Evolutionary conservation across 495 filamentous ascomycete genomes (phyloP), one percentile per base, ranked within the genome.

Genomic region (Rhizodiscina lignyota): DNA sequence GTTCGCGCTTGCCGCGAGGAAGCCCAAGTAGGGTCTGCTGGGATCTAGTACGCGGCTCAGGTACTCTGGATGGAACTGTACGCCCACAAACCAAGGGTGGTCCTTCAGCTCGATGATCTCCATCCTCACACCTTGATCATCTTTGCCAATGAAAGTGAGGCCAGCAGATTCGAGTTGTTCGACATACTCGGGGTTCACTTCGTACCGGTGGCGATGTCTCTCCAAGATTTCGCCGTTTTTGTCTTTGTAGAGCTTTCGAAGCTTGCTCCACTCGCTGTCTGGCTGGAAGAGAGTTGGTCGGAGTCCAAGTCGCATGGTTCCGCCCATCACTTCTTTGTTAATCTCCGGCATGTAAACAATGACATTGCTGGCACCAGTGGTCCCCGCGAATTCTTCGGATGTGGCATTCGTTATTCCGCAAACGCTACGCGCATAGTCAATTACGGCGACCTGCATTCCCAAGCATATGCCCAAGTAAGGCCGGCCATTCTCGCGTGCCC

Each of bases 271-370:
- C 52, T 92, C 83, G 30, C 66, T 76, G 37, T 70, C 72, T 2
- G 62, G 49, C 56, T 94, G 77, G 70, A 86, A 93, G 41, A 75
- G 46, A 18, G 77, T 79, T 10, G 73, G 66, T 18, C 77, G 73
- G 21, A 74, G 65, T 23, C 86, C 87, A 4, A 97, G 71, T 23
- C 89, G 73, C 89, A 96, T 94, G 0, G 84, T 94, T 23, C 81
- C 89, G 23, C 89, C 89, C 50, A 93, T 66, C 24, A 68, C 72
- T 26, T 54, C 59, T 53, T 66, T 78, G 61, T 75, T 67, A 37
- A 79, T 67, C 56, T 97, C 87, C 2, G 86, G 89, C 89, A 97
- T 97, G 58, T 75, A 81, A 41, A 94, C 72, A 43, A 96, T 68
- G 11, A 81, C 66, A 10, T 23, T 35, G 5, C 21, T 20, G 10